Base-by-base conservation (phyloP, 768 basidiomycete species). In the Suillus cothurnatus region DNA sequence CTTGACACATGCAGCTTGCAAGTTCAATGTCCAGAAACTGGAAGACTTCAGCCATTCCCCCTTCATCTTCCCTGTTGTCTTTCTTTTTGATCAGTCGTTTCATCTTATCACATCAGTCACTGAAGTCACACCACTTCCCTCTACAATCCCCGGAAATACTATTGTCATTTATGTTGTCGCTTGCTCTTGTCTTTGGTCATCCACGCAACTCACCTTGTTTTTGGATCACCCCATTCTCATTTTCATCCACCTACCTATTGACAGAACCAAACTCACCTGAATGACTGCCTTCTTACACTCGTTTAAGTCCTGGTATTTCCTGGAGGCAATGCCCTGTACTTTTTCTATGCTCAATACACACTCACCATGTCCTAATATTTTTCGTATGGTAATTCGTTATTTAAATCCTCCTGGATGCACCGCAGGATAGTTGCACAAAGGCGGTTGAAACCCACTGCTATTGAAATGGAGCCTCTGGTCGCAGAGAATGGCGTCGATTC, bases 341-440 rank as follows among this genome's bases (percentile, higher is more conserved):
- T 71, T 76, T 61, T 64, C 66, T 65, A 75, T 76, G 75, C 75
- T 77, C 70, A 68, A 73, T 77, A 76, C 70, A 71, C 70, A 70
- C 68, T 68, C 70, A 61, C 76, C 73, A 76, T 76, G 75, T 76
- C 71, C 62, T 77, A 77, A 76, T 76, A 70, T 68, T 70, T 76
- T 75, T 31, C 71, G 61, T 77, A 77, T 78, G 73, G 72, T 76
- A 76, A 73, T 74, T 52, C 41, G 64, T 74, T 69, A 71, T 74
- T 74, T 61, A 69, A 75, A 73, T 19, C 55, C 53, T 53, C 31
- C 39, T 64, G 60, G 62, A 62, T 52, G 61, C 61, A 34, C 39
- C 32, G 14, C 61, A 23, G 34, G 36, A 58, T 32, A 19, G 49
- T 57, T 23, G 14, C 65, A 56, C 32, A 70, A 65, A 70, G 53